phyloP scores from a whole-genome alignment of 176 grass and related monocot genomes.

The Triticum timopheevii region DNA sequence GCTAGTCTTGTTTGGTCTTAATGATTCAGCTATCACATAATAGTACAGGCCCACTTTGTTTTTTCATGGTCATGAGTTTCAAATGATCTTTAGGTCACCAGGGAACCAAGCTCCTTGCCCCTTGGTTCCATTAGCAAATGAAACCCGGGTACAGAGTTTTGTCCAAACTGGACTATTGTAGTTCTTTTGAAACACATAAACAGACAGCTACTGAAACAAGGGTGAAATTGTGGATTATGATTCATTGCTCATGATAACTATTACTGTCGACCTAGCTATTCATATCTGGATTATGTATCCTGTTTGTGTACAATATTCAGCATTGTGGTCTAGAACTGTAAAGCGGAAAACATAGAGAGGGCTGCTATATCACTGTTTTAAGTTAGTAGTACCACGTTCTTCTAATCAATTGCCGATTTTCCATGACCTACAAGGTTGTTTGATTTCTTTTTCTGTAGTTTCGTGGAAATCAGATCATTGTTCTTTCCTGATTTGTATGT shows the following conservation, averaged over 20 bases:
- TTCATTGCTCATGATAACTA: not conserved
- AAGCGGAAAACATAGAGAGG: not conserved
- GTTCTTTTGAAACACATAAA: not conserved
- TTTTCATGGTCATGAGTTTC: not conserved
- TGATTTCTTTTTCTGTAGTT: not conserved
- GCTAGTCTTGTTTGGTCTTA: not conserved
- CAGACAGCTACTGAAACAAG: not conserved
- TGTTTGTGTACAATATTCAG: not conserved
- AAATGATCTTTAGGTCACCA: not conserved
- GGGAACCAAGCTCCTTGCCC: not conserved
- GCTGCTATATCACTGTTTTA: not conserved
- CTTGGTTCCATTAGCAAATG: not conserved
- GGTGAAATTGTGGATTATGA: not conserved
- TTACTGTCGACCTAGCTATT: not conserved
- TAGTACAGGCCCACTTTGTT: not conserved
- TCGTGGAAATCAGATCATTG: not conserved
- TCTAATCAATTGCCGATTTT: not conserved
- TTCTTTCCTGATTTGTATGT: constrained; percentile 16
- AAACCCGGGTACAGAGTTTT: not conserved
- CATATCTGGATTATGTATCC: not conserved
- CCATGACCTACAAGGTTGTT: not conserved
- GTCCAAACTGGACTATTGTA: not conserved
- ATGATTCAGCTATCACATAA: not conserved
- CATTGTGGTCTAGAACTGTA: not conserved
- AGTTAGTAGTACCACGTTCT: not conserved